These are phyloP conservation scores for Kodamaea nitidulidarum DNA, from an alignment of 805 yeast species.

Conservation along the genomic window DNA sequence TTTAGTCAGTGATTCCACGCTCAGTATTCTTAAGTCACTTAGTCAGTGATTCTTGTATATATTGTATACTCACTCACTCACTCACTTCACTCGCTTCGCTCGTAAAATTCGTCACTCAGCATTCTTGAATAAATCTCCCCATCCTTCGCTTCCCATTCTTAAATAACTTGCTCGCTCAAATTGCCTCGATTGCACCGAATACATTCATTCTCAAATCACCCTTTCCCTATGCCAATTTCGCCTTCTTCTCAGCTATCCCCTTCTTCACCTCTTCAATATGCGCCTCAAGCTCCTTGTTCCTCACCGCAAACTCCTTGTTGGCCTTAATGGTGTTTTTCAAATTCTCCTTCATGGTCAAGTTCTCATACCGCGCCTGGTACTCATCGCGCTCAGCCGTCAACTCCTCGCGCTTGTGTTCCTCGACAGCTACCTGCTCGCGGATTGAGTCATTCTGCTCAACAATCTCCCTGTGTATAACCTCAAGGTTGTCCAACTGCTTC, in stretches of 20 bases:
- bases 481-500: conserved; percentile 25
- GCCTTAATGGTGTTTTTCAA: conserved; percentile 24
- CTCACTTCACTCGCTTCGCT: too few species aligned
- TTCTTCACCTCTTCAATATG: conserved; percentile 27
- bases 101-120: too few species aligned
- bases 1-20: too few species aligned
- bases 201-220: too few species aligned
- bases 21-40: too few species aligned
- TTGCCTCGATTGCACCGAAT: too few species aligned
- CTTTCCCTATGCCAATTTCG: conserved; percentile 14
- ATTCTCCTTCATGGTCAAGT: conserved; percentile 19
- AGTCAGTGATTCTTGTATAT: too few species aligned
- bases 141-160: too few species aligned
- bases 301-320: conserved; percentile 33
- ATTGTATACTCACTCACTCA: too few species aligned
- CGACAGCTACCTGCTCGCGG: conserved; percentile 12
- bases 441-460: conserved; percentile 29
- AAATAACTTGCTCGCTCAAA: too few species aligned
- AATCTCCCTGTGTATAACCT: conserved; percentile 36
- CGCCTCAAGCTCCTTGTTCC: conserved; percentile 24
- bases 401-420: conserved; percentile 8
- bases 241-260: conserved; percentile 23
- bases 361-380: conserved; percentile 12
- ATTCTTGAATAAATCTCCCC: too few species aligned
- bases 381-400: conserved; percentile 9